Base-by-base conservation (phyloP, 352 stramenopile species). In the Pythium folliculosum region DNA sequence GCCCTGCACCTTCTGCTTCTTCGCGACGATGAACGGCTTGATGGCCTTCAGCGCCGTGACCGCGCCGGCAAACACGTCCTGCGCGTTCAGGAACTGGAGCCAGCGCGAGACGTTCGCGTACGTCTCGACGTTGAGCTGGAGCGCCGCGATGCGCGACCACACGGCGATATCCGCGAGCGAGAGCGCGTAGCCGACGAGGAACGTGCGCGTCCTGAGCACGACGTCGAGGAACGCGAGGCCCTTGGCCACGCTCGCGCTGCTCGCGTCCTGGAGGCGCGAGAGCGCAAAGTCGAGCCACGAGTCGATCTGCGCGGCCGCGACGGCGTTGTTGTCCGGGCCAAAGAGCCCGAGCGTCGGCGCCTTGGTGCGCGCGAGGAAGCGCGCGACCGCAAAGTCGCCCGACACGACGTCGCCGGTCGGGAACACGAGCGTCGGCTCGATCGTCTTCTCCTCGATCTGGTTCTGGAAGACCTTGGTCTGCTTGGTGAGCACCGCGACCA, bases 121-220 rank as follows among this genome's bases (percentile, higher is more conserved):
- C 23, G 76, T 53, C 10, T 70, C 58, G 25, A 89, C 69, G 35
- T 82, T 75, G 45, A 89, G 66, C 55, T 82, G 76, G 55, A 78
- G 62, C 32, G 75, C 70, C 8, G 71, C 43, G 5, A 98, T 32
- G 2, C 85, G 75, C 14, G 89, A 80, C 90, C 93, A 99, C 10
- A 99, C 70, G 8, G 91, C 93, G 47, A 99, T 81, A 81, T 99
- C 98, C 1, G 97, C 98, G 21, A 99, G 83, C 22, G 96, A 97
- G 10, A 99, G 67, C 7, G 82, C 82, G 72, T 97, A 83, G 38
- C 95, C 96, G 7, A 98, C 89, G 51, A 99, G 75, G 74, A 98
- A 99, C 4, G 97, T 99, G 48, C 88, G 78, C 13, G 82, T 81
- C 49, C 85, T 78, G 35, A 99, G 78, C 48, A 95, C 74, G 10